Evolutionary conservation across 305 asterid species (phyloP), one percentile per base, ranked within the genome.

Genomic region (Fraxinus floribunda): DNA sequence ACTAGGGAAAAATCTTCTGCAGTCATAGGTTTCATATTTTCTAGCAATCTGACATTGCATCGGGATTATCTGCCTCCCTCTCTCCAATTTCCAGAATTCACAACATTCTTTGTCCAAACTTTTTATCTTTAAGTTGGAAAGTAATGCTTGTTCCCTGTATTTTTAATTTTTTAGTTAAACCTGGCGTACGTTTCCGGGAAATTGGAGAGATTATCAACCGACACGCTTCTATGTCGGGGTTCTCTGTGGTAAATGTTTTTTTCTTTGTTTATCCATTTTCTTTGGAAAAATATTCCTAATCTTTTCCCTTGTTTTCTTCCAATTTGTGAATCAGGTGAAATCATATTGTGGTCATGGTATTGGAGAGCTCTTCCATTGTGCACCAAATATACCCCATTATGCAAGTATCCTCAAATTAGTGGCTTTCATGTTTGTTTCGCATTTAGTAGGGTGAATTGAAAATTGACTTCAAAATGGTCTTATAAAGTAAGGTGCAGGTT

Each of bases 261-360:
- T 35, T 41, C 44, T 20, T 71, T 32, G 18, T 44, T 57, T 79
- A 10, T 18, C 5, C 29, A 10, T 73, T 71, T 78, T 24, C 26
- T 24, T 52, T 49, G 13, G 22, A 13, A 10, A n/a, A 10, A 20
- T 64, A 4, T 73, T 41, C 38, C 57, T 78, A 60, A 76, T 57
- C 20, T 66, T 18, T 46, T 55, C 46, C 55, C 49, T 78, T 70
- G 26, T 44, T 60, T 83, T 20, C 29, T 16, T 79, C 32, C 29
- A 49, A 77, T 26, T 83, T 72, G 52, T 76, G 84, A 81, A 70
- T 73, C 78, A 96, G 99, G 99, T 87, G 85, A 96, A 85, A 85
- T 91, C 99, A 22, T 88, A 88, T 84, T 94, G 98, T 80, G 99
- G 99, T 81, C 99, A 96, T 89, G 99, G 99, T 77, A 93, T 96